Base-by-base conservation (phyloP, 768 basidiomycete species). In the Hericium rajendrae region DNA sequence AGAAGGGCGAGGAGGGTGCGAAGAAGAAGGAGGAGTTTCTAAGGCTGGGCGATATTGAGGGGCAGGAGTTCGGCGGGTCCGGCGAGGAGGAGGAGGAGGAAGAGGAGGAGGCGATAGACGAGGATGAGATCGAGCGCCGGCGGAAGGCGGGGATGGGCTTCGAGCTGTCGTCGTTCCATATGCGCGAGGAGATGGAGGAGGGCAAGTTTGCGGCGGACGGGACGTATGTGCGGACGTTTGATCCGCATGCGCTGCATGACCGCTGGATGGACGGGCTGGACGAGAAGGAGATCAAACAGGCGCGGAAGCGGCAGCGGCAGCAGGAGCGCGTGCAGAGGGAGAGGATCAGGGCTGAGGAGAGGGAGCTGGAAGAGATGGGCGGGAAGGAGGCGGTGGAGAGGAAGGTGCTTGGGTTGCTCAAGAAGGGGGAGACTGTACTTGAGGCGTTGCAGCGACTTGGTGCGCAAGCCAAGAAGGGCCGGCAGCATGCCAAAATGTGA, bases 151-250 rank as follows among this genome's bases (percentile, higher is more conserved):
- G 86, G 12, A 97, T 99, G 95, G 97, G 95, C 2, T 95, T 74
- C 71, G 88, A 94, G 67, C 64, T 99, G 10, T 94, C 90, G 3
- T 89, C 91, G 26, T 99, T 99, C 83, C 95, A 99, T 70, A 98
- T 99, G 95, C 86, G 94, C 61, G 88, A 91, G 65, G 97, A 99
- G 78, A 94, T 98, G 88, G 87, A 92, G 67, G 95, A 98, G 72
- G 97, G 97, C 40, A 91, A 93, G 68, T 97, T 99, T 74, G 86
- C 91, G 4, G 89, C 88, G 59, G 95, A 98, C 67, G 97, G 97
- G 50, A 88, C 72, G 65, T 92, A 93, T 67, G 83, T 89, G 51
- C 85, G 88, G 62, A 79, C 86, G 11, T 85, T 86, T 68, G 97
- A 99, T 70, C 90, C 89, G 1, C 88, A 94, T 67, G 91, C 86